Evolutionary conservation across 2,329 filamentous ascomycete species (phyloP).

Genomic region (Curvularia spicifera): DNA sequence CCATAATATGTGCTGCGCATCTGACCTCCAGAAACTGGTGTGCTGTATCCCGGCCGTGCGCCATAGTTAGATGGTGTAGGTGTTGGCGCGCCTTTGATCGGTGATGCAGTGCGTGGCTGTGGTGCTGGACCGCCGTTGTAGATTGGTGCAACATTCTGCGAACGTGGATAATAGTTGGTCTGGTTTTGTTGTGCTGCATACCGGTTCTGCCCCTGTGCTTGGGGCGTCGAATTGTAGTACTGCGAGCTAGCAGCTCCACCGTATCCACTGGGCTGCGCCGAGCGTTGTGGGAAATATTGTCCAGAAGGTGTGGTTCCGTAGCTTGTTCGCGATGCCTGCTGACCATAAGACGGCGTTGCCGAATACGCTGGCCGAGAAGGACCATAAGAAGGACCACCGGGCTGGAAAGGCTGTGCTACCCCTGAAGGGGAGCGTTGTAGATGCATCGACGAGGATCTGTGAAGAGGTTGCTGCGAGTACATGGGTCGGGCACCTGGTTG

Average conservation of each 20-base stretch:
- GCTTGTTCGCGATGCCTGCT: conserved; percentile 42
- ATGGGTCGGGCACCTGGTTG: conserved; percentile 38
- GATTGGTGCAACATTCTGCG: conserved; percentile 44
- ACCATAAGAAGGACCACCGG: conserved; percentile 38
- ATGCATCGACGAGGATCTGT: conserved; percentile 47
- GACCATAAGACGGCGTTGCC: conserved; percentile 37
- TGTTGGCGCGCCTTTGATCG: conserved; percentile 40
- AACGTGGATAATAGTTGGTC: conserved; percentile 44
- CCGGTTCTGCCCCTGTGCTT: conserved; percentile 41
- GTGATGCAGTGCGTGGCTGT: conserved; percentile 45
- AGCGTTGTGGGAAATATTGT: conserved; percentile 43
- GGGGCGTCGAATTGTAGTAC: conserved; percentile 44
- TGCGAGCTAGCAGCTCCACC: conserved; percentile 38
- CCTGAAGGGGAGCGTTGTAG: conserved; percentile 45
- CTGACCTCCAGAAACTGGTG: conserved; percentile 37
- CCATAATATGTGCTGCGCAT: conserved; percentile 45
- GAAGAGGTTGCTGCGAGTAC: conserved; percentile 46
- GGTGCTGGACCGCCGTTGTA: conserved; percentile 39
- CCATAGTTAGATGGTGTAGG: conserved; percentile 35
- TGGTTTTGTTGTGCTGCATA: conserved; percentile 39
- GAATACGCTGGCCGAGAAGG: conserved; percentile 37
- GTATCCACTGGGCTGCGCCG: conserved; percentile 38
- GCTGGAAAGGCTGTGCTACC: conserved; percentile 38
- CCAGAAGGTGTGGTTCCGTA: conserved; percentile 34
- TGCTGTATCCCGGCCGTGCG: conserved; percentile 38